phyloP scores from a whole-genome alignment of 2,329 filamentous ascomycete species.

The Claviceps purpurea region DNA sequence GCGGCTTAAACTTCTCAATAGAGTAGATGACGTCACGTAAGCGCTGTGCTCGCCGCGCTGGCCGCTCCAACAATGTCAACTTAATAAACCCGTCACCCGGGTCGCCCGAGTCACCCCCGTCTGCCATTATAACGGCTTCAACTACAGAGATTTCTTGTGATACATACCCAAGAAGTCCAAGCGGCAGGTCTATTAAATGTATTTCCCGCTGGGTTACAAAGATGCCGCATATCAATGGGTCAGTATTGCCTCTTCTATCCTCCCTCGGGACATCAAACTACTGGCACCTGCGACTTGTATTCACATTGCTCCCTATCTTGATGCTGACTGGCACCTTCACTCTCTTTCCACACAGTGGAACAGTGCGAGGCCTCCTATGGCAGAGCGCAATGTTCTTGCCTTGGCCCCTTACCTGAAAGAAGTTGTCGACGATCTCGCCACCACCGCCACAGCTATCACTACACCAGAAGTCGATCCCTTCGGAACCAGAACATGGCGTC shows the following conservation, averaged over 20 bases:
- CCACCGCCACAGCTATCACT: constrained; percentile 18
- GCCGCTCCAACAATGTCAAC: no score
- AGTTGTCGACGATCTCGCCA: constrained; percentile 52
- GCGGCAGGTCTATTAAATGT: constrained; percentile 19
- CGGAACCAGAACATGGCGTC: constrained; percentile 75
- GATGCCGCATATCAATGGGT: constrained; percentile 89
- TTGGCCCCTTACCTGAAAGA: constrained; percentile 73
- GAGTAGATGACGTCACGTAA: no score
- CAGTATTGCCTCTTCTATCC: constrained; percentile 16
- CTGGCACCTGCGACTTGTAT: background rate
- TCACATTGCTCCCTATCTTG: background rate
- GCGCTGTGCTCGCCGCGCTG: no score
- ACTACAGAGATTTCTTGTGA: no score
- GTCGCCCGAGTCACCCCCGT: constrained; percentile 1
- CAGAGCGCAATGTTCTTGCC: constrained; percentile 78
- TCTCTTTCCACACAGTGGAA: constrained; percentile 52
- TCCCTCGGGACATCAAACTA: background rate
- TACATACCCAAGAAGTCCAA: constrained; percentile 13
- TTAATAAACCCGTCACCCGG: constrained; percentile 1
- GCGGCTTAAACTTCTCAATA: no score
- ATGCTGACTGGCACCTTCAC: background rate
- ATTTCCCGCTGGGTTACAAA: constrained; percentile 83
- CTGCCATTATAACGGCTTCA: no score
- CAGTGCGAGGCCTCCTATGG: constrained; percentile 64
- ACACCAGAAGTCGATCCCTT: constrained; percentile 51